Percentiles rank a stretch among this genome's conserved stretches.
These are phyloP conservation scores for Neurospora sp. DNA, from an alignment of 495 filamentous ascomycete species.

Conservation along the genomic window DNA sequence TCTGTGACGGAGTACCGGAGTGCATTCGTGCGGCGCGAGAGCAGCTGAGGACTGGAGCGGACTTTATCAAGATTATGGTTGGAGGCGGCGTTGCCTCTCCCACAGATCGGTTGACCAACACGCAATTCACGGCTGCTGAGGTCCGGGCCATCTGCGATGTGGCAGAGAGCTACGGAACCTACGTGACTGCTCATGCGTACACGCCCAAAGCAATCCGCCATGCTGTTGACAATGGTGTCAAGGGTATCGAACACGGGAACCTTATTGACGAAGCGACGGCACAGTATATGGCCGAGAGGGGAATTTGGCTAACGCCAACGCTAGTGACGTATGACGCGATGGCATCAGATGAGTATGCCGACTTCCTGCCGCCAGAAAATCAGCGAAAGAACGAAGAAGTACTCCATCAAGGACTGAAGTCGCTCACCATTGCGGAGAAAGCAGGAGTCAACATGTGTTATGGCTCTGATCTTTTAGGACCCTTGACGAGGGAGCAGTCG, in stretches of 20 bases:
- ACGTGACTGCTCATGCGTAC: slow-evolving; percentile 49
- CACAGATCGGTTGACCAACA: slow-evolving; percentile 37
- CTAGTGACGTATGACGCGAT: slow-evolving; percentile 42
- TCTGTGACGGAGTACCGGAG: slow-evolving; percentile 42
- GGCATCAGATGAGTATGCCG: slow-evolving; percentile 30
- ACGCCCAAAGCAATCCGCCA: slow-evolving; percentile 40
- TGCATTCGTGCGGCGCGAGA: slow-evolving; percentile 41
- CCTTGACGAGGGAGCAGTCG: slow-evolving; percentile 35
- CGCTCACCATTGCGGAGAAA: slow-evolving; percentile 33
- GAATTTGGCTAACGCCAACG: slow-evolving; percentile 42
- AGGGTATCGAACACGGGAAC: slow-evolving; percentile 48
- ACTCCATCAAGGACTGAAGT: slow-evolving; percentile 31
- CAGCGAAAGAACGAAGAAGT: slow-evolving; percentile 39
- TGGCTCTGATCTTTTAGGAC: slow-evolving; percentile 45
- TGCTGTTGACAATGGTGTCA: slow-evolving; percentile 44
- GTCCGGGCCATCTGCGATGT: slow-evolving; percentile 39
- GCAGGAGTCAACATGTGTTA: slow-evolving; percentile 45
- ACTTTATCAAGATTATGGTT: slow-evolving; percentile 51
- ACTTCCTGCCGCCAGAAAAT: slow-evolving; percentile 32
- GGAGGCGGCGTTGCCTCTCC: slow-evolving; percentile 44
- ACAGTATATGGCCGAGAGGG: slow-evolving; percentile 33
- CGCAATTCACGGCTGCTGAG: slow-evolving; percentile 45
- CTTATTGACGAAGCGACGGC: slow-evolving; percentile 42
- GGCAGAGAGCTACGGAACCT: slow-evolving; percentile 36
- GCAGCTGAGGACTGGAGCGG: slow-evolving; percentile 40